Evolutionary conservation across 768 basidiomycete species (phyloP), one percentile per base, ranked within the genome.

Genomic region (Pluteus cervinus): DNA sequence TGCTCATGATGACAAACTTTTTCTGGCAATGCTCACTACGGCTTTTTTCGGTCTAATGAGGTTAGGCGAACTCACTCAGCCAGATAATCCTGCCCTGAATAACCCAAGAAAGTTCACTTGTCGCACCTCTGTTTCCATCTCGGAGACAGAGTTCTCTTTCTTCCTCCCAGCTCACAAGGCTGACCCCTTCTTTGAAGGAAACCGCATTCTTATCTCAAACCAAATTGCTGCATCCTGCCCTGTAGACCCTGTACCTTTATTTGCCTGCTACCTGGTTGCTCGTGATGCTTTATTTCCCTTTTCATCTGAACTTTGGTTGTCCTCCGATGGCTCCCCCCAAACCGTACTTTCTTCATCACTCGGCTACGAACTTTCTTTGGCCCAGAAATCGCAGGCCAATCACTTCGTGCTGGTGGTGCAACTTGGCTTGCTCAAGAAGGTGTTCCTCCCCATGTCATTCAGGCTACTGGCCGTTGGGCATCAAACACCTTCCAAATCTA

Each of bases 321-420:
- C 45, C 7, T 10, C 14, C 0, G 25, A 56, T 20, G 62, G 68
- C 1, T 7, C 38, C 1, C 62, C 0, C 69, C 68, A 0, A 62
- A 54, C 0, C 46, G 58, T 0, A 15, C 40, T 0, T 72, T 66
- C 60, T 68, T 69, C 45, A 46, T 57, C 0, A 5, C 9, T 0
- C 51, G 57, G 2, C 40, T 71, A 0, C 48, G 40, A 2, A 5
- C 8, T 1, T 39, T 52, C 23, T 60, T 66, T 26, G 22, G 39
- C 11, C 12, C 36, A 4, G 28, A 39, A 24, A 40, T 58, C 11
- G 47, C 47, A 0, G 67, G 66, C 4, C 63, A 68, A 25, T 68
- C 62, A 2, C 30, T 68, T 37, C 61, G 60, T 12, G 50, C 67
- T 6, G 66, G 70, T 0, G 65, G 69, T 5, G 65, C 69, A 0